phyloP scores from a whole-genome alignment of 2,329 filamentous ascomycete genomes.

The Xylariaceae sp. region DNA sequence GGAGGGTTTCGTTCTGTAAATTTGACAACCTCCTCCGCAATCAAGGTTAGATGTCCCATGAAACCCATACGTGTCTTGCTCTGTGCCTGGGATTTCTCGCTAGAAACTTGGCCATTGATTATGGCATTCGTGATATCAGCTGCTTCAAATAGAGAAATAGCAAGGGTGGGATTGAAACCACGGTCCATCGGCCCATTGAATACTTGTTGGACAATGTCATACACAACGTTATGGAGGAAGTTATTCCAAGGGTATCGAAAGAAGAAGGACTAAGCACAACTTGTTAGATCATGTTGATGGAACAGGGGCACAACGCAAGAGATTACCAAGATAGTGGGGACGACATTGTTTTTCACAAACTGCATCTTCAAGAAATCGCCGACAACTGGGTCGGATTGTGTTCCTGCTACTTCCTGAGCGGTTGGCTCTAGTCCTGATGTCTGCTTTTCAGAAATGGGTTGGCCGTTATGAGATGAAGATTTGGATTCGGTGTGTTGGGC shows the following conservation, averaged over 20 bases:
- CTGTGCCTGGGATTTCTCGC: conserved; percentile 77
- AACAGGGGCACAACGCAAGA: neutral
- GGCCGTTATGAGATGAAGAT: neutral
- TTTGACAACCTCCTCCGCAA: conserved; percentile 97
- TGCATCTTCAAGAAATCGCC: conserved; percentile 93
- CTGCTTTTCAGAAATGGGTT: conserved; percentile 3
- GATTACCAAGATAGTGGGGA: conserved; percentile 88
- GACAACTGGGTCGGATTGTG: conserved; percentile 64
- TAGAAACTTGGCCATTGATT: conserved; percentile 81
- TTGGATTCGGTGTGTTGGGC: neutral
- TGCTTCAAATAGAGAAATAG: conserved; percentile 87
- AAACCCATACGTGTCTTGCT: conserved; percentile 92
- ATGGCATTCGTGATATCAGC: conserved; percentile 88
- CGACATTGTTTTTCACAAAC: conserved; percentile 90
- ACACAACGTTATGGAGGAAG: conserved; percentile 97
- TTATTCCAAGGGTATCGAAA: conserved; percentile 99
- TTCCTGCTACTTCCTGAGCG: conserved; percentile 11
- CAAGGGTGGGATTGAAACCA: conserved; percentile 84
- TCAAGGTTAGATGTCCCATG: conserved; percentile 93
- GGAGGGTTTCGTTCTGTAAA: conserved; percentile 93
- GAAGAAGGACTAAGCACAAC: conserved; percentile 72
- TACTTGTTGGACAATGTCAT: conserved; percentile 97
- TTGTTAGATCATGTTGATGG: conserved; percentile 26
- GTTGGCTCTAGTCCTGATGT: neutral
- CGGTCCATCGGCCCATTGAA: conserved; percentile 98